Evolutionary conservation across 2,329 filamentous ascomycete genomes (phyloP).

Genomic region (Aureobasidium mangrovei): DNA sequence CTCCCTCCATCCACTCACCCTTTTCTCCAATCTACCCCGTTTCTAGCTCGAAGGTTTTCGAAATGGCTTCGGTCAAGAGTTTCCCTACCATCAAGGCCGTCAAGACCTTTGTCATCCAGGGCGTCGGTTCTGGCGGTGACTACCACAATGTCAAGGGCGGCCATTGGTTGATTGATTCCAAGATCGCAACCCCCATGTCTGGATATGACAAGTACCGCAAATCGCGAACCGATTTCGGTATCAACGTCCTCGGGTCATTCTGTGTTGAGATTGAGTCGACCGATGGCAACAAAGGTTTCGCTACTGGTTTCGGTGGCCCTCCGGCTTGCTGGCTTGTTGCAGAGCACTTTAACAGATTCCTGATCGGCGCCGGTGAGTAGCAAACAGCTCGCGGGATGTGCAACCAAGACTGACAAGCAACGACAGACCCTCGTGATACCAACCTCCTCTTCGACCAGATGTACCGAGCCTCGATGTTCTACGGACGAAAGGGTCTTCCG

Average conservation of each 20-base stretch:
- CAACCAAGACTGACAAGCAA: conserved; percentile 12
- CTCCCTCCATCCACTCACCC: conserved; percentile 3
- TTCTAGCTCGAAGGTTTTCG: conserved; percentile 10
- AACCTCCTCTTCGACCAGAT: conserved; percentile 93
- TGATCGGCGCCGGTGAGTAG: conserved; percentile 60
- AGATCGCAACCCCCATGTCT: conserved; percentile 89
- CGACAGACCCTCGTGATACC: conserved; percentile 77
- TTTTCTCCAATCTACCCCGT: conserved; percentile 9
- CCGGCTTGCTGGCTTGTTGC: conserved; percentile 91
- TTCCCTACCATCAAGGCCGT: conserved; percentile 72
- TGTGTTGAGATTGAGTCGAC: conserved; percentile 80
- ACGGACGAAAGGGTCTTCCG: conserved; percentile 84
- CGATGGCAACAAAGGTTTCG: conserved; percentile 89
- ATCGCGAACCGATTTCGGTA: conserved; percentile 86
- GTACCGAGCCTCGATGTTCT: conserved; percentile 95
- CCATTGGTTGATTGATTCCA: conserved; percentile 78
- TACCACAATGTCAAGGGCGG: conserved; percentile 81
- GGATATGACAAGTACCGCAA: conserved; percentile 80
- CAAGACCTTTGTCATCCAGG: conserved; percentile 62
- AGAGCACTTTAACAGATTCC: conserved; percentile 87
- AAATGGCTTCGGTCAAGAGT: conserved; percentile 34
- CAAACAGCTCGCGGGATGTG: neutral
- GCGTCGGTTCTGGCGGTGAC: conserved; percentile 58
- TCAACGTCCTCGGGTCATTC: conserved; percentile 90
- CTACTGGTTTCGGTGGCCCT: conserved; percentile 87